Evolutionary conservation across 2,329 filamentous ascomycete species (phyloP).

Genomic region (Teratosphaeriaceae sp.): DNA sequence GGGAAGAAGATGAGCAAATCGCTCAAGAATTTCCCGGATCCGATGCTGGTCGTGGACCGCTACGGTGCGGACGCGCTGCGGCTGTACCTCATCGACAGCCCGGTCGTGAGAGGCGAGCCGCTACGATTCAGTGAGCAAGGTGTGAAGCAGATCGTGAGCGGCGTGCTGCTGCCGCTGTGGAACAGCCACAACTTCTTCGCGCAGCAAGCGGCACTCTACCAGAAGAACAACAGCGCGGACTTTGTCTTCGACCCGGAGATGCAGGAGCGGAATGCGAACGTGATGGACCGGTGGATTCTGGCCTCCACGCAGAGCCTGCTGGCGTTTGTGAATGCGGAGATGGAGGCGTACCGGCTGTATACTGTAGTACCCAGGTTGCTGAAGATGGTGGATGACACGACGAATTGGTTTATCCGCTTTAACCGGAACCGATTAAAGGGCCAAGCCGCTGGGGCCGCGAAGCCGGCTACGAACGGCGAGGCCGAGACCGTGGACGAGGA

Average conservation of each 20-base stretch:
- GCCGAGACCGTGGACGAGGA: conserved; percentile 48
- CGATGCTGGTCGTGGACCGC: conserved; percentile 70
- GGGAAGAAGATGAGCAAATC: conserved; percentile 99
- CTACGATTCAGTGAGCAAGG: conserved; percentile 85
- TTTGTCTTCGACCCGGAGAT: conserved; percentile 72
- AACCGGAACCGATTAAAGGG: conserved; percentile 89
- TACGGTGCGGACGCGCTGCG: conserved; percentile 90
- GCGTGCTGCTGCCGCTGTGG: conserved; percentile 85
- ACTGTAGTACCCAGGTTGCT: conserved; percentile 79
- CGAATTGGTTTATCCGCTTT: conserved; percentile 98
- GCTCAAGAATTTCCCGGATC: conserved; percentile 93
- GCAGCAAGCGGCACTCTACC: conserved; percentile 75
- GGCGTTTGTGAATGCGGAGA: conserved; percentile 87
- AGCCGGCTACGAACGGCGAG: conserved; percentile 11
- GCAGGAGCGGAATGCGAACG: conserved; percentile 73
- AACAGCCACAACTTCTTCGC: conserved; percentile 98
- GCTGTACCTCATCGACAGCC: conserved; percentile 95
- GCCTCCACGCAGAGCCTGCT: conserved; percentile 87
- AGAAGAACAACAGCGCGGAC: conserved; percentile 74
- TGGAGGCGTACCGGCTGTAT: conserved; percentile 67
- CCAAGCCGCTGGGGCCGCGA: conserved; percentile 16
- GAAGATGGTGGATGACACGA: conserved; percentile 78
- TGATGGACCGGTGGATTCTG: conserved; percentile 95
- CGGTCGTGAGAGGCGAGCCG: conserved; percentile 85
- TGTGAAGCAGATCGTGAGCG: conserved; percentile 91